These are phyloP conservation scores for Starmera stellimalicola DNA, from an alignment of 1,139 yeast genomes.

Conservation along the genomic window DNA sequence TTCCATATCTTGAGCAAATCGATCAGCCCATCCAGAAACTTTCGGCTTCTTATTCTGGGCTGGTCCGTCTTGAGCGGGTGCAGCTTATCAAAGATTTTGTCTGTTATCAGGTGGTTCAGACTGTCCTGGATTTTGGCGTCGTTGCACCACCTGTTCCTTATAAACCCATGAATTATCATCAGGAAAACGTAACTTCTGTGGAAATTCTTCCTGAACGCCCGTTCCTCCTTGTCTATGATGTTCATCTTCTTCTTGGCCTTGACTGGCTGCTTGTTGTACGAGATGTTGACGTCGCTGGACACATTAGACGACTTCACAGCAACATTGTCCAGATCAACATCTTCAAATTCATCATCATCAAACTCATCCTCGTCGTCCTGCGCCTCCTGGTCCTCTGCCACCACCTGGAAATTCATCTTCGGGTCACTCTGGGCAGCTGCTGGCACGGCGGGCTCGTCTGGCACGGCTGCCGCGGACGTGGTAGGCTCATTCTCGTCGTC, in stretches of 20 bases:
- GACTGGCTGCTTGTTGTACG: slow-evolving; percentile 11
- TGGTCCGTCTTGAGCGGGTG: slow-evolving; percentile 30
- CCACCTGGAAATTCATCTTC: slow-evolving; percentile 3
- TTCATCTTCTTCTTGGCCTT: slow-evolving; percentile 19
- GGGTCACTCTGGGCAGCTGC: background rate
- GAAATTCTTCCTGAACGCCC: slow-evolving; percentile 37
- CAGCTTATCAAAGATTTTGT: slow-evolving; percentile 33
- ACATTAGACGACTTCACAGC: slow-evolving; percentile 12
- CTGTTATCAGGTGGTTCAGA: slow-evolving; percentile 39
- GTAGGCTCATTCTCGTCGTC: background rate
- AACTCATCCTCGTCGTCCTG: slow-evolving; percentile 23
- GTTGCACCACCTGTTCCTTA: slow-evolving; percentile 71
- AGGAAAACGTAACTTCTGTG: slow-evolving; percentile 53
- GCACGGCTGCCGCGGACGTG: too few relatives aligned
- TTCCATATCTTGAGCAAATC: slow-evolving; percentile 56
- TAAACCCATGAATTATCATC: slow-evolving; percentile 55
- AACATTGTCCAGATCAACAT: slow-evolving; percentile 28
- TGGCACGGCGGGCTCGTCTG: background rate
- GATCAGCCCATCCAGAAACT: slow-evolving; percentile 66
- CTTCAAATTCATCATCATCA: slow-evolving; percentile 31
- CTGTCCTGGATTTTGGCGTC: slow-evolving; percentile 31
- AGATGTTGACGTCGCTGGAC: slow-evolving; percentile 16
- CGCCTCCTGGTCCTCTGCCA: slow-evolving; percentile 13
- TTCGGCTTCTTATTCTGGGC: slow-evolving; percentile 45
- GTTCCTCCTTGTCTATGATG: slow-evolving; percentile 44